These are phyloP conservation scores for Suillus alpinus DNA, from an alignment of 768 basidiomycete species.

Conservation along the genomic window DNA sequence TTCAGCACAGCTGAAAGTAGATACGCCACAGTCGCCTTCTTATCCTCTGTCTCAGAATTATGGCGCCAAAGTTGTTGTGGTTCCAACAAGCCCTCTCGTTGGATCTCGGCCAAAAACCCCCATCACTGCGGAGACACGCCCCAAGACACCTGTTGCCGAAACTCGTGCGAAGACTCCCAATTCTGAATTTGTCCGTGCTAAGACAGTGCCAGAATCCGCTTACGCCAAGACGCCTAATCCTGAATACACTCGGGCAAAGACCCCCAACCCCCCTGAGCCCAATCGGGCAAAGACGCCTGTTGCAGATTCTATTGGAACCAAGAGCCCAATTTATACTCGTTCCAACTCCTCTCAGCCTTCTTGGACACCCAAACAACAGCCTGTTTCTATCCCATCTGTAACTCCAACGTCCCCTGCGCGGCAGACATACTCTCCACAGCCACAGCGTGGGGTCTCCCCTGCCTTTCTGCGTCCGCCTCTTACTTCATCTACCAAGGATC, in stretches of 20 bases:
- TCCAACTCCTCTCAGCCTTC: conserved; percentile 13
- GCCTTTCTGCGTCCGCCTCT: conserved; percentile 49
- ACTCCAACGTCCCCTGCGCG: conserved; percentile 39
- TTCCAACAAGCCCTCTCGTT: conserved; percentile 2
- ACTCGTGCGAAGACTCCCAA: conserved; percentile 20
- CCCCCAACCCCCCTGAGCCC: conserved; percentile 1
- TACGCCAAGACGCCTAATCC: conserved; percentile 1
- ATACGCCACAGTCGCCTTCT: conserved; percentile 14
- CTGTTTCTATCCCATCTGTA: conserved; percentile 30
- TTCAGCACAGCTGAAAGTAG: conserved; percentile 16
- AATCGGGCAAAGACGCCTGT: conserved; percentile 16
- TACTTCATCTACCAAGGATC: conserved; percentile 57
- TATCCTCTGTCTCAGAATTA: conserved; percentile 21
- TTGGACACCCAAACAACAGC: conserved; percentile 26
- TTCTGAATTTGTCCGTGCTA: conserved; percentile 15
- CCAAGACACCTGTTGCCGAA: conserved; percentile 16
- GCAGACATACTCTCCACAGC: conserved; percentile 41
- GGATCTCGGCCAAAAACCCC: conserved; percentile 15
- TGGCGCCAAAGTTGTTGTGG: conserved; percentile 5
- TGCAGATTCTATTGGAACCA: neutral
- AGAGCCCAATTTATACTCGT: neutral
- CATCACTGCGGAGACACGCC: conserved; percentile 12
- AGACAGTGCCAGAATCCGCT: conserved; percentile 15
- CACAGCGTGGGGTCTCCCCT: conserved; percentile 46
- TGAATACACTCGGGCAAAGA: neutral